Evolutionary conservation across 805 yeast species (phyloP), one percentile per base, ranked within the genome.

Genomic region (Lachancea nothofagi): DNA sequence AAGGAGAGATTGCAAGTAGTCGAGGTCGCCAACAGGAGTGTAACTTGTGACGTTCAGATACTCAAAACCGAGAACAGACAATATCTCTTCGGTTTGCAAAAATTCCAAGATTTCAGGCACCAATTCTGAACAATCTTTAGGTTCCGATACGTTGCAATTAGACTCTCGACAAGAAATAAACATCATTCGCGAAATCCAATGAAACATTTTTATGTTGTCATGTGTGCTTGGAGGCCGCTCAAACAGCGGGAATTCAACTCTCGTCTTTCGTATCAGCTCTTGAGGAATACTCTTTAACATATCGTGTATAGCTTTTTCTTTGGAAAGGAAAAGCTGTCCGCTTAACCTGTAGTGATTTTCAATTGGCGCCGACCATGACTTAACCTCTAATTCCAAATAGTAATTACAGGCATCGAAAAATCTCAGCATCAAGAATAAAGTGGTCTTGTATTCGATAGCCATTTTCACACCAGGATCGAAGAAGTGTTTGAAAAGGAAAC

Each of bases 391-490:
- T 18, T 41, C 48, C 10, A 58, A 24, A 28, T 55, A 53, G 12
- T 45, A 43, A 8, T 49, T 40, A 38, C 54, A 53, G 40, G 54
- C 45, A 41, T 61, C 64, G 30, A 56, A 57, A 43, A 51, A 57
- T 30, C 60, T 43, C 14, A 61, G 37, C 8, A 57, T 42, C 8
- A 61, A 23, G 40, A 59, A 61, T 7, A 61, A 36, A 9, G 56
- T 52, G 31, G 57, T 59, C 33, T 50, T 51, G 23, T 45, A 26
- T 19, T 48, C 49, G 14, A 44, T 29, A 7, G 43, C 34, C 35
- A 48, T 38, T 20, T 41, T 46, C 20, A 38, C 37, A 4, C 44
- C 42, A 2, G 35, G 37, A 10, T 41, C 36, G 17, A 35, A 29
- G 24, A 43, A 42, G 21, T 45, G 40, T 21, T 51, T 54, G 35